phyloP scores from a whole-genome alignment of 768 basidiomycete species.

The Kwoniella mangroviensis region DNA sequence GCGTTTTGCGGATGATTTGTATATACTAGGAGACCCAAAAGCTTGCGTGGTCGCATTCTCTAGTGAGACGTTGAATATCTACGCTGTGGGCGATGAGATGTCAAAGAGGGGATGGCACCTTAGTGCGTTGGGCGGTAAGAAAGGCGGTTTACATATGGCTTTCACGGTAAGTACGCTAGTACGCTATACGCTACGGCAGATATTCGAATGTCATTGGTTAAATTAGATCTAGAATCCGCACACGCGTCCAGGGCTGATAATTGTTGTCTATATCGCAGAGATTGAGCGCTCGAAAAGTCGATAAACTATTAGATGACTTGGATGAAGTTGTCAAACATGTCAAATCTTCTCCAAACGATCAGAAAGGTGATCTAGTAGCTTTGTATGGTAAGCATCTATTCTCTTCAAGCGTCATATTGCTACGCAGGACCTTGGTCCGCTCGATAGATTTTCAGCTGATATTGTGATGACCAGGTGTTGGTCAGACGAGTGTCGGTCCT shows the following conservation, averaged over 20 bases:
- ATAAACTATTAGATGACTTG: constrained; percentile 81
- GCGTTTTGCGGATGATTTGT: constrained; percentile 66
- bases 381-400: constrained; percentile 70
- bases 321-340: constrained; percentile 76
- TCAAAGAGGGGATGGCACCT: constrained; percentile 85
- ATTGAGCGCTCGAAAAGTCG: constrained; percentile 75
- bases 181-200: neutral
- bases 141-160: constrained; percentile 83
- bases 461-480: constrained; percentile 66
- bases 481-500: constrained; percentile 81
- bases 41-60: constrained; percentile 90
- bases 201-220: neutral
- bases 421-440: too few species aligned
- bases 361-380: constrained; percentile 81
- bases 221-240: neutral
- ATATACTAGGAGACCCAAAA: constrained; percentile 84
- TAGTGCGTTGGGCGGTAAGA: constrained; percentile 76
- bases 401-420: too few species aligned
- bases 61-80: constrained; percentile 69
- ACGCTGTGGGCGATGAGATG: constrained; percentile 91
- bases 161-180: constrained; percentile 71
- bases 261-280: constrained; percentile 61
- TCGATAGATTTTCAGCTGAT: constrained; percentile 10
- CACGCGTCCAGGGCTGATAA: neutral
- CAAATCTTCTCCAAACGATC: constrained; percentile 64